A percentile compares a stretch with the other conserved stretches of the same genome.
Conservation (phyloP, 768 basidiomycete genomes). For the Pluteus cervinus region DNA sequence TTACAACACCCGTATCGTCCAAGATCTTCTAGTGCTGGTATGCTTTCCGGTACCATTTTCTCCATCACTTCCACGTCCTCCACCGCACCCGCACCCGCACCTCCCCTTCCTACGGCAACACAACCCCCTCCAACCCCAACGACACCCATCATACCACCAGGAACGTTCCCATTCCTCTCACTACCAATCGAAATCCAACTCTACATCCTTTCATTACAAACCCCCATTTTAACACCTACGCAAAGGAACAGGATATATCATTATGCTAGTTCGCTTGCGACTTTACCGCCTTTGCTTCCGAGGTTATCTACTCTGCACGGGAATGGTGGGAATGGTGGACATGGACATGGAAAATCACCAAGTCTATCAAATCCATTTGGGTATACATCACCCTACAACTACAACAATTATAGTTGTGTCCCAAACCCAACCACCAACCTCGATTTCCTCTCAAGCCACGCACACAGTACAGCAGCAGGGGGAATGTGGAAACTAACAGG, state of each 20-base stretch:
- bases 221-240: slow-evolving; percentile 47
- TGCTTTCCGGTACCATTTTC: background rate
- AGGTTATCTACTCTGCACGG: no score
- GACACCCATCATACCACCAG: slow-evolving; percentile 5
- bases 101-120: background rate
- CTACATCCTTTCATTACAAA: slow-evolving; percentile 50
- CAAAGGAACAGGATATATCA: slow-evolving; percentile 49
- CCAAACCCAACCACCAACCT: no score
- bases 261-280: slow-evolving; percentile 30
- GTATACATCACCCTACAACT: background rate
- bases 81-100: slow-evolving; percentile 6
- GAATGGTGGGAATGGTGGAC: no score
- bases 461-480: background rate
- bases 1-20: slow-evolving; percentile 4
- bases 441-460: no score
- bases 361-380: background rate
- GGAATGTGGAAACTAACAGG: background rate
- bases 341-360: no score
- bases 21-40: background rate
- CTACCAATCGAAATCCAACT: slow-evolving; percentile 56
- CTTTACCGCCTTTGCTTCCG: slow-evolving; percentile 5
- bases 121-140: slow-evolving; percentile 8
- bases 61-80: slow-evolving; percentile 2
- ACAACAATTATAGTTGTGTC: background rate
- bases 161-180: slow-evolving; percentile 25